A percentile compares a stretch with the other conserved stretches of the same genome.
Evolutionary conservation across 306 rosid species (phyloP).

Genomic region (Lupinus albus): DNA sequence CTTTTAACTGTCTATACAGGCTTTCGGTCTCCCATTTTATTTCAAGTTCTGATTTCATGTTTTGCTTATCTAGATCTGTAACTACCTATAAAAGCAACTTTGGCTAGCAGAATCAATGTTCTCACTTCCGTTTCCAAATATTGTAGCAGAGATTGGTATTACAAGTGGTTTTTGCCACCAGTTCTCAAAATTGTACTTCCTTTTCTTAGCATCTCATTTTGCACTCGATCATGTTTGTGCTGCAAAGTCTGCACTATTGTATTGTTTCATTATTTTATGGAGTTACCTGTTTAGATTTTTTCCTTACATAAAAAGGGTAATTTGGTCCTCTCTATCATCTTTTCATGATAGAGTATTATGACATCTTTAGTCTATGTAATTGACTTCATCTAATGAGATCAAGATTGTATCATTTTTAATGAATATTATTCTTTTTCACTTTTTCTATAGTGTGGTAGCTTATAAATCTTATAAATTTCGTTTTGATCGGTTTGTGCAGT

Average conservation of each 20-base stretch:
- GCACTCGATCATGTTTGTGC: neutral
- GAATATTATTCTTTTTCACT: neutral
- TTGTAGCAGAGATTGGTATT: constrained; percentile 3
- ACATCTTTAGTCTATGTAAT: too few relatives aligned
- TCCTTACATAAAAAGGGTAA: neutral
- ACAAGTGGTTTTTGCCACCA: constrained; percentile 32
- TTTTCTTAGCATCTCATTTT: constrained; percentile 29
- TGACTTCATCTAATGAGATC: too few relatives aligned
- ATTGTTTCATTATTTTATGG: constrained; percentile 2
- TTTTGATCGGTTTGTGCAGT: neutral
- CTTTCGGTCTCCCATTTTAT: neutral
- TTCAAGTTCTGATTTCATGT: constrained; percentile 45
- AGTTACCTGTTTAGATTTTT: neutral
- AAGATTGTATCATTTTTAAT: neutral
- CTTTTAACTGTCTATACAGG: neutral
- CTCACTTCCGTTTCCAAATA: constrained; percentile 32
- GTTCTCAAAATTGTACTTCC: constrained; percentile 8
- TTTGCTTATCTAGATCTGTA: constrained; percentile 60
- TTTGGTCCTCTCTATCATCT: too few relatives aligned
- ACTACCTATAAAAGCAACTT: constrained; percentile 41
- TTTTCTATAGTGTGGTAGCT: neutral
- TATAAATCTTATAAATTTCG: too few relatives aligned
- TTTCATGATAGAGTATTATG: too few relatives aligned
- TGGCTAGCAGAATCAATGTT: constrained; percentile 39
- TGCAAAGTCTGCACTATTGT: neutral